Conservation (phyloP, 805 yeast genomes). For the Ogataea saltuana region DNA sequence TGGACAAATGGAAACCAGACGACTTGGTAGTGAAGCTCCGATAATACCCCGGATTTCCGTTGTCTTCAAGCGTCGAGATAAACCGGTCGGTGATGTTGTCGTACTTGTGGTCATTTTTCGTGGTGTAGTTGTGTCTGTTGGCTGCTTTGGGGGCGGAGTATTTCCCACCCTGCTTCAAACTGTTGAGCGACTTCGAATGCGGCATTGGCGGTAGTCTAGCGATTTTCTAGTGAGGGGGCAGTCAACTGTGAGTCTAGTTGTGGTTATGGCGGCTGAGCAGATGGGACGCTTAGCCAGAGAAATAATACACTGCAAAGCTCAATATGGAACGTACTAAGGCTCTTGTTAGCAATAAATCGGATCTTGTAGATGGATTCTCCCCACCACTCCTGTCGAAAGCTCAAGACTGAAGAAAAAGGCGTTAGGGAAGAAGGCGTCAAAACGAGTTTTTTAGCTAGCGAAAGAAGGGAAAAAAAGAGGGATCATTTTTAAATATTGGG, state of each 20-base stretch:
- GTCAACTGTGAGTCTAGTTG: too few relatives aligned
- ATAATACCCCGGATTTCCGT: conserved; percentile 28
- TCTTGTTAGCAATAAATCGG: conserved; percentile 2
- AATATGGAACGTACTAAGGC: neutral
- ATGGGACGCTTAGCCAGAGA: neutral
- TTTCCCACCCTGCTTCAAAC: conserved; percentile 4
- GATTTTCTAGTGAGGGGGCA: neutral
- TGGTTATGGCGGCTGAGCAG: neutral
- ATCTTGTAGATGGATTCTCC: conserved; percentile 1
- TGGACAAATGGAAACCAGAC: conserved; percentile 10
- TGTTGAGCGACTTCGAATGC: conserved; percentile 2
- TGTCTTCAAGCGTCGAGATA: conserved; percentile 25
- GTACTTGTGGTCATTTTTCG: conserved; percentile 23
- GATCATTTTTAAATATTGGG: too few relatives aligned
- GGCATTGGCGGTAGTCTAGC: neutral
- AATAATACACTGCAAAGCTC: neutral
- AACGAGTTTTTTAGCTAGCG: too few relatives aligned
- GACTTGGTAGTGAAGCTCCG: conserved; percentile 17
- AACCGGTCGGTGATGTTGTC: conserved; percentile 32
- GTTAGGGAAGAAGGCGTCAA: conserved; percentile 3
- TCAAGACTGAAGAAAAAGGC: neutral
- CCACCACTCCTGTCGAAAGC: too few relatives aligned
- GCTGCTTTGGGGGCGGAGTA: conserved; percentile 10
- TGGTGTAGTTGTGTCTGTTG: conserved; percentile 20
- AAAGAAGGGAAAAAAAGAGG: too few relatives aligned